Evolutionary conservation across 306 rosid genomes (phyloP).

Genomic region (Quercus suber): DNA sequence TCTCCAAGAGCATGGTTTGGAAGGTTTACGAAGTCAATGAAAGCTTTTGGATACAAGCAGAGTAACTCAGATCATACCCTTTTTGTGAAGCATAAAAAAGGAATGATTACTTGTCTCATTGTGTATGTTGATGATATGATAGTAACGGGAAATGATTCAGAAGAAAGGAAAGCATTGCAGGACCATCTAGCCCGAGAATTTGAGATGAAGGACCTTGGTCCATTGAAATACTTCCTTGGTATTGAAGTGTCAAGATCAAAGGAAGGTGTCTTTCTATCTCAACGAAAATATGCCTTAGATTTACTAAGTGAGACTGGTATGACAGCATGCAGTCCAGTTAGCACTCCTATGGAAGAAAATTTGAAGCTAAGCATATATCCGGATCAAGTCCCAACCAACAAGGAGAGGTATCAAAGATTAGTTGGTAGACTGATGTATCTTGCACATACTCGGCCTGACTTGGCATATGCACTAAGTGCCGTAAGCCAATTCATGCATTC

Average conservation of each 20-base stretch:
- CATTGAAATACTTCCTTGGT: not conserved
- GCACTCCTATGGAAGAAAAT: not conserved
- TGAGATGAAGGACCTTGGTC: not conserved
- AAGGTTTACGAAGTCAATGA: not conserved
- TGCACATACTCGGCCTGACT: not conserved
- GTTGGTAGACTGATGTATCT: not conserved
- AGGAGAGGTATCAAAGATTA: not conserved
- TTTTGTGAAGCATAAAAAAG: not conserved
- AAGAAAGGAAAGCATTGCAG: not conserved
- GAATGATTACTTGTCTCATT: not conserved
- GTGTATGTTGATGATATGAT: not conserved
- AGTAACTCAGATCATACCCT: not conserved
- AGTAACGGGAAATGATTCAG: not conserved
- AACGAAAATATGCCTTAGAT: constrained; percentile 1
- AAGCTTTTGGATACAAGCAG: not conserved
- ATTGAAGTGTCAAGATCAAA: not conserved
- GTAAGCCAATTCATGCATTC: constrained; percentile 3
- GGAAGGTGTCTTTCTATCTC: not conserved
- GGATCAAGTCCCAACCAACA: not conserved
- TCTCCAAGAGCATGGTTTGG: constrained; percentile 1
- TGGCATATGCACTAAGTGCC: not conserved
- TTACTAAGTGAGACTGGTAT: not conserved
- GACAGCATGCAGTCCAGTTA: not conserved
- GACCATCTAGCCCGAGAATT: not conserved
- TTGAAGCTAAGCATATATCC: not conserved